Base-by-base conservation (phyloP, 306 rosid species). In the Parietaria judaica region DNA sequence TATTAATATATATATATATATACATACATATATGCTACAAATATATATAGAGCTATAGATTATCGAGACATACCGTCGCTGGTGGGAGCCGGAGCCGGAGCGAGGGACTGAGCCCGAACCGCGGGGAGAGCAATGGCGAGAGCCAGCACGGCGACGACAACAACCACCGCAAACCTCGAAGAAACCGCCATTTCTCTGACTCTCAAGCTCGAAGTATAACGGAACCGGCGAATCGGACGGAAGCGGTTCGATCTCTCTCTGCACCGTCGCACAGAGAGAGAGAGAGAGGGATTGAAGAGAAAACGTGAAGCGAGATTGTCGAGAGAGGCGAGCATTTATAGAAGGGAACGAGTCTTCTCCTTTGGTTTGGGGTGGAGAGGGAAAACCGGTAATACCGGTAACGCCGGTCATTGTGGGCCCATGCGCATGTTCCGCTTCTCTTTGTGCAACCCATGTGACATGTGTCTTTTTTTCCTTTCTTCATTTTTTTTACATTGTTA, bases 61-160 rank as follows among this genome's bases (percentile, higher is more conserved):
- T 15, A 15, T 6, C 12, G n/a, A 56, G 39, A 55, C 72, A 43
- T 73, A 89, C 91, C 97, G 56, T 89, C 87, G 72, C 81, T 86
- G 44, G 86, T 12, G 43, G 95, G 95, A 35, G 86, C 72, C 3
- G 94, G 96, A 51, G 91, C 79, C 1, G 92, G 85, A 17, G 89
- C 57, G 14, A 41, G 56, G 43, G 76, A n/a, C 51, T 74, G 81
- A 51, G 87, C 82, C 52, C 66, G 77, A 63, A 78, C 79, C 43
- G 80, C 67, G 14, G 86, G 84, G 51, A 83, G 16, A 70, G 67
- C n/a, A 8, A 78, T 58, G 36, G 72, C 74, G 34, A 78, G 71
- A 72, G 84, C 12, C 71, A 80, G 66, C 51, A 77, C 61, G 37
- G 74, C 70, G 13, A 81, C 8, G 6, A 80, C 87, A 56, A 76